phyloP scores from a whole-genome alignment of 2,329 filamentous ascomycete genomes.

The Torrubiellomyces zombiae region DNA sequence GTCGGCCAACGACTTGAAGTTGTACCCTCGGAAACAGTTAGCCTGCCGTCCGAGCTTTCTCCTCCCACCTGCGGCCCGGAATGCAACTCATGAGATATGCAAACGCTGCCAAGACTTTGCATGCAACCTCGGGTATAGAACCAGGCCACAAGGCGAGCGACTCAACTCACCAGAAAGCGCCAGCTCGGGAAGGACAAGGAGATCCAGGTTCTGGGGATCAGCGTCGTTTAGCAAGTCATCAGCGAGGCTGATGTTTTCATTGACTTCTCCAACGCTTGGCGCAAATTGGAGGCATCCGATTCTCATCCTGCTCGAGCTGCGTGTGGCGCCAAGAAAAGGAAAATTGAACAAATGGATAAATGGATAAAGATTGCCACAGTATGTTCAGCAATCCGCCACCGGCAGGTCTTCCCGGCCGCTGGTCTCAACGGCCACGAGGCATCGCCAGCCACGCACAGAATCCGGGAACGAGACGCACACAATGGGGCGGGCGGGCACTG shows the following conservation, averaged over 20 bases:
- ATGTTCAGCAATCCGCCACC: too few relatives aligned
- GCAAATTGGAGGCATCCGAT: constrained; percentile 58
- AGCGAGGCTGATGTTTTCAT: constrained; percentile 54
- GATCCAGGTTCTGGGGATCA: constrained; percentile 38
- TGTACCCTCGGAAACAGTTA: constrained; percentile 53
- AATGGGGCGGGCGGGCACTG: too few relatives aligned
- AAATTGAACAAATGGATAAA: too few relatives aligned
- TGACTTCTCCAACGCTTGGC: constrained; percentile 50
- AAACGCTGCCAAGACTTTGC: neutral
- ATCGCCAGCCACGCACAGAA: too few relatives aligned
- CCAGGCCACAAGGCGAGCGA: constrained; percentile 1
- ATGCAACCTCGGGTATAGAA: neutral
- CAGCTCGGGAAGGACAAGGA: constrained; percentile 60
- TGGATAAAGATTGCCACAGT: too few relatives aligned
- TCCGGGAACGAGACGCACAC: too few relatives aligned
- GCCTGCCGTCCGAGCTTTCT: too few relatives aligned
- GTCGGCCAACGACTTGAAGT: constrained; percentile 52
- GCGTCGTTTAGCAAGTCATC: constrained; percentile 42
- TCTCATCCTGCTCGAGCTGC: constrained; percentile 30
- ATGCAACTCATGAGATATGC: too few relatives aligned
- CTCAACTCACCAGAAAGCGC: constrained; percentile 53
- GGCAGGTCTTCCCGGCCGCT: too few relatives aligned
- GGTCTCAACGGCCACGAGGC: too few relatives aligned
- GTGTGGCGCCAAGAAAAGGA: too few relatives aligned
- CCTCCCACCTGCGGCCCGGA: too few relatives aligned